Base-by-base conservation (phyloP, 768 basidiomycete genomes). In the Pholiota conissans region DNA sequence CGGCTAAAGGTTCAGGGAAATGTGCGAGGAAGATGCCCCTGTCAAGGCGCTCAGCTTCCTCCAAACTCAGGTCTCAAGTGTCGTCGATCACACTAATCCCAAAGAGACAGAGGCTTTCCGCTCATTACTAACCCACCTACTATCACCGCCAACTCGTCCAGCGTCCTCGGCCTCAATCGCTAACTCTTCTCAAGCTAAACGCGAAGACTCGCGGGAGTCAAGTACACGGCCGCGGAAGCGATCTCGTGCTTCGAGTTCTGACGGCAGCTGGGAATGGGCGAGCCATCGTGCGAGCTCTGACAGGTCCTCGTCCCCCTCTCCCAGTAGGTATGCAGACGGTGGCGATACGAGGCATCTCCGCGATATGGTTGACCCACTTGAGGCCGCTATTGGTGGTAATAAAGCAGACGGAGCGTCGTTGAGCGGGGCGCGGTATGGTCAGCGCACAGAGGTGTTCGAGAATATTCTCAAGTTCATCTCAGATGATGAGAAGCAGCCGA, bases 1-100 rank as follows among this genome's bases (percentile, higher is more conserved):
- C 62, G n/a, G n/a, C n/a, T n/a, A n/a, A n/a, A 93, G 91, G 63
- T 93, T 92, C 73, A 83, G 86, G n/a, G 91, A 93, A 65, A 85
- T 91, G 80, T 90, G 89, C 65, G 84, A 85, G 68, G 83, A 84
- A 45, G 76, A 71, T 14, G 70, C 84, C 1, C 75, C 83, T 0
- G 78, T 89, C 22, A 82, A 85, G 64, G 88, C 91, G 0, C 77
- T 93, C 37, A 79, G 75, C 13, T 93, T 91, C 71, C 73, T 93
- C 30, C 87, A 87, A 68, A 83, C 76, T 0, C 79, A 87, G 49
- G 87, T 93, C 8, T 84, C 84, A 0, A 77, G 78, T 1, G 85
- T 90, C 3, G 91, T 92, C 16, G 83, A 92, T 67, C 89, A 91
- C 61, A 74, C 71, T 55, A 80, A 87, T 61, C 63, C 78, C 0